Base-by-base conservation (phyloP, 2,329 filamentous ascomycete species). In the Botrytis sinoallii region DNA sequence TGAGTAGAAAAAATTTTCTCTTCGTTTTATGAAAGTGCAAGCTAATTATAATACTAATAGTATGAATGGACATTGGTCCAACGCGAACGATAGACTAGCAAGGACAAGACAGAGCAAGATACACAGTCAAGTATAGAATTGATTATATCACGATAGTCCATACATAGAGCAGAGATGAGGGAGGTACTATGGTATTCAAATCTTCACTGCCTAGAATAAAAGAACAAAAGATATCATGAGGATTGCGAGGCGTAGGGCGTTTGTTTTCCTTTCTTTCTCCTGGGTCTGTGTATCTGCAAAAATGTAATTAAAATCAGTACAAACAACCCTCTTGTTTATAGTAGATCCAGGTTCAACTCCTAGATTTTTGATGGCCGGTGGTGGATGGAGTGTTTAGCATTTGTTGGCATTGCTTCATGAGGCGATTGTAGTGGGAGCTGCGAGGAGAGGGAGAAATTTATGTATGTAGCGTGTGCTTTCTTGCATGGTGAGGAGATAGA, bases 1-100 rank as follows among this genome's bases (percentile, higher is more conserved):
- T 96, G 81, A 88, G 91, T 69, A 65, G n/a, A 57, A 2, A n/a
- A n/a, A n/a, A n/a, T 75, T 48, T 55, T 70, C 25, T 20, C 61
- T 32, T 52, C 44, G 1, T 18, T 8, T 52, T 4, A 18, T 57
- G 10, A 20, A 6, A 12, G 44, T 57, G 7, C 29, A 66, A 57
- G 55, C 61, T 61, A 70, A 69, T 57, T 74, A 77, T 73, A 74
- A 48, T 5, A 20, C 25, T 10, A 38, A 68, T 70, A 80, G 79
- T 80, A 78, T 73, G 76, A 79, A 76, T 79, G 78, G 78, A 75
- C 86, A 75, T 82, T 90, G 77, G 83, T 88, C n/a, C 86, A 86
- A 76, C 83, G 85, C 77, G 88, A 90, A 42, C 64, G 71, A 68
- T 73, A 70, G 60, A 22, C 8, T 57, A 57, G n/a, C 35, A 42